Conservation (phyloP, 257 asterid species). For the Handroanthus guayacan region DNA sequence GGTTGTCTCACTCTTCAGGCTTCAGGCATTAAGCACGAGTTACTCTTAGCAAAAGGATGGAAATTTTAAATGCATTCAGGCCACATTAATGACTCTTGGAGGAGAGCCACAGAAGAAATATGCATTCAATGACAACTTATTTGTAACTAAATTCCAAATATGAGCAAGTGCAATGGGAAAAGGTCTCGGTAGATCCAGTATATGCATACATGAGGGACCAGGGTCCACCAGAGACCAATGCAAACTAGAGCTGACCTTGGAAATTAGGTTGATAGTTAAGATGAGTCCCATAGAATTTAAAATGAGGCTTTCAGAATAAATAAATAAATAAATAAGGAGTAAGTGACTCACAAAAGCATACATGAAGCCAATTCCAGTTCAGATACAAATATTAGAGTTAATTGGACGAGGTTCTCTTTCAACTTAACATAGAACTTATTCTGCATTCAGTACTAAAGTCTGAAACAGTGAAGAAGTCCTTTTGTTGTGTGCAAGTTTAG, state of each 20-base stretch:
- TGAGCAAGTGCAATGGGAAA: not conserved
- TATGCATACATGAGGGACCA: not conserved
- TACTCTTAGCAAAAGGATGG: not conserved
- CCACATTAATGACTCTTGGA: conserved; percentile 25
- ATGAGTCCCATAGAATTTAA: conserved; percentile 12
- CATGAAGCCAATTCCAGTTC: conserved; percentile 12
- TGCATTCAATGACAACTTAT: conserved; percentile 17
- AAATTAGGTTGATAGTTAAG: conserved; percentile 6
- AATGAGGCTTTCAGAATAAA: conserved; percentile 12
- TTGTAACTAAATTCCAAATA: conserved; percentile 8
- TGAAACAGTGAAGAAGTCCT: not conserved
- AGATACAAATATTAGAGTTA: conserved; percentile 7
- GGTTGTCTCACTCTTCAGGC: conserved; percentile 5
- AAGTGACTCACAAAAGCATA: not conserved
- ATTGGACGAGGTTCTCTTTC: conserved; percentile 17
- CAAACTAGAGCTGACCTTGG: conserved; percentile 20
- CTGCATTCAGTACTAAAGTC: conserved; percentile 2
- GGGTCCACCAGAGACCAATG: conserved; percentile 8
- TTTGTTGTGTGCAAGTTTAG: conserved; percentile 6
- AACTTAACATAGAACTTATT: conserved; percentile 19
- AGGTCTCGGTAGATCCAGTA: not conserved
- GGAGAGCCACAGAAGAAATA: conserved; percentile 21
- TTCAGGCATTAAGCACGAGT: not conserved
- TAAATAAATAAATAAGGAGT: too few relatives aligned
- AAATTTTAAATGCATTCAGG: not conserved